A percentile compares a stretch with the other conserved stretches of the same genome.
Evolutionary conservation across 345 rosid genomes (phyloP).

Genomic region (Salix arbutifolia): DNA sequence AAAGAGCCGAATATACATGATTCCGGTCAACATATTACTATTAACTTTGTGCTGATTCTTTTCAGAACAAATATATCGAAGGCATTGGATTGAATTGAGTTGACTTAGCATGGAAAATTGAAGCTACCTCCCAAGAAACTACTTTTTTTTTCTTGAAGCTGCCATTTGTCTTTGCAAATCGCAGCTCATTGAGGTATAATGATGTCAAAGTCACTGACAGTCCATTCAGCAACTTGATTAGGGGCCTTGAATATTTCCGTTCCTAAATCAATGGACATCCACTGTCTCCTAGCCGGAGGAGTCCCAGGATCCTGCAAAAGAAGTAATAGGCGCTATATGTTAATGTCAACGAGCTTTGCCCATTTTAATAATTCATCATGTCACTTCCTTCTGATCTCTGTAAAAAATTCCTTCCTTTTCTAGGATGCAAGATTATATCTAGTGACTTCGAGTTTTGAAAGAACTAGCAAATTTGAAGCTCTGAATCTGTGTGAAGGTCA

Average conservation of each 20-base stretch:
- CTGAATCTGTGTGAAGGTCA: too few relatives aligned
- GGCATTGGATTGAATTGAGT: neutral
- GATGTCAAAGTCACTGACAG: conserved; percentile 21
- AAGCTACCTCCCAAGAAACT: neutral
- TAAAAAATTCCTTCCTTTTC: too few relatives aligned
- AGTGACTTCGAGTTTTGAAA: too few relatives aligned
- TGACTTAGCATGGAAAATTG: neutral
- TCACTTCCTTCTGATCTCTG: neutral
- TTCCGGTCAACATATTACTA: too few relatives aligned
- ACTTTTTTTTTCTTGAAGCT: neutral
- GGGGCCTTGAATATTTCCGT: conserved; percentile 18
- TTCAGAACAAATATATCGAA: neutral
- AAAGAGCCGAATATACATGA: neutral
- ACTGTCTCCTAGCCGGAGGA: conserved; percentile 16
- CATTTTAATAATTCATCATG: neutral
- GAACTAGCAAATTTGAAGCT: too few relatives aligned
- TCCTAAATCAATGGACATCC: conserved; percentile 28
- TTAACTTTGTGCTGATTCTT: neutral
- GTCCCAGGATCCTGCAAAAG: conserved; percentile 15
- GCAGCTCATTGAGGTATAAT: conserved; percentile 3
- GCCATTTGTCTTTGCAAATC: neutral
- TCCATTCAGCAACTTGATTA: conserved; percentile 26
- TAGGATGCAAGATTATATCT: too few relatives aligned
- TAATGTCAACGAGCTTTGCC: neutral
- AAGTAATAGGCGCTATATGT: neutral